Conservation (phyloP, 2,329 filamentous ascomycete genomes). For the Purpureocillium lavendulum region DNA sequence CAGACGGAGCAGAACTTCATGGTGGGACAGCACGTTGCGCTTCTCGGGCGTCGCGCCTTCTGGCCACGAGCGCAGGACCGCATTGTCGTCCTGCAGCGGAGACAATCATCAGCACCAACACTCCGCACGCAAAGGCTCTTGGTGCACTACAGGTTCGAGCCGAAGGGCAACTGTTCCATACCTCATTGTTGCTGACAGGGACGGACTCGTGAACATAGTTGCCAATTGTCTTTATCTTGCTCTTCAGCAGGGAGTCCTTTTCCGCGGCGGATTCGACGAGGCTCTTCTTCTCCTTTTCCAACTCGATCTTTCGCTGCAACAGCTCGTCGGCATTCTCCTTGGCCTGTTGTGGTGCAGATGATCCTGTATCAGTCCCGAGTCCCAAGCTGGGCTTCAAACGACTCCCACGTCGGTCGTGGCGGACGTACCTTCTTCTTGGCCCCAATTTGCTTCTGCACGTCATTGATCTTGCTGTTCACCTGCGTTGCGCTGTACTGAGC, state of each 20-base stretch:
- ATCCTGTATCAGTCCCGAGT: background rate
- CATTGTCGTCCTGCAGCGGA: slow-evolving; percentile 62
- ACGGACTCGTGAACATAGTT: slow-evolving; percentile 74
- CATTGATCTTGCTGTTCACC: slow-evolving; percentile 78
- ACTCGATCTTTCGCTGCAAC: slow-evolving; percentile 65
- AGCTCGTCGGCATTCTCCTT: slow-evolving; percentile 83
- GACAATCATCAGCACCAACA: background rate
- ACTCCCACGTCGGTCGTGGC: no score
- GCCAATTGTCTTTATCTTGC: slow-evolving; percentile 73
- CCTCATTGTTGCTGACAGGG: slow-evolving; percentile 74
- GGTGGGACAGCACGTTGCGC: slow-evolving; percentile 75
- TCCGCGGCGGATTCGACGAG: slow-evolving; percentile 65
- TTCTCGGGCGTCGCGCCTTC: slow-evolving; percentile 67
- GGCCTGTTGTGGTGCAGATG: slow-evolving; percentile 39
- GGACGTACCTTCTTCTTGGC: slow-evolving; percentile 71
- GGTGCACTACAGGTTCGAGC: no score
- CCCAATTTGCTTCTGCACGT: slow-evolving; percentile 81
- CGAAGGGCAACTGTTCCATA: no score
- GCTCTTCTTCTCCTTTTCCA: slow-evolving; percentile 76
- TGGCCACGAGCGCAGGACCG: slow-evolving; percentile 71
- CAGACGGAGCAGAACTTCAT: slow-evolving; percentile 81
- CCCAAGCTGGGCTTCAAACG: no score
- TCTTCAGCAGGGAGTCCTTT: slow-evolving; percentile 66
- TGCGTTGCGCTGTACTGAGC: slow-evolving; percentile 71
- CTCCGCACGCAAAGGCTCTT: no score